Base-by-base conservation (phyloP, 139 green algal species). In the Tetraselmis striata region DNA sequence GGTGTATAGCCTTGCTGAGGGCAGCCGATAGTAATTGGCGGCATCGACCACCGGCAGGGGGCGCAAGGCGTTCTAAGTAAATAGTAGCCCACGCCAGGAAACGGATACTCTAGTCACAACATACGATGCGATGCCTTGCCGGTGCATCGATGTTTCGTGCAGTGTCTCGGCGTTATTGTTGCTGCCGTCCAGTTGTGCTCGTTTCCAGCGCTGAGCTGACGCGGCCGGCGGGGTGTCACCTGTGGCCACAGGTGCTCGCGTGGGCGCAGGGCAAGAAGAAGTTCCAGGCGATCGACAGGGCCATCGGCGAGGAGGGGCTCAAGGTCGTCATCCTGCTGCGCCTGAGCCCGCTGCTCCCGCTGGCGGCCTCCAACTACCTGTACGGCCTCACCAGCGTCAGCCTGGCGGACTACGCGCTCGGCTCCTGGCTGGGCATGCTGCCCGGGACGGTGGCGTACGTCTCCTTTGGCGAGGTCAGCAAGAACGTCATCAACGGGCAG, bases 391-490 rank as follows among this genome's bases (percentile, higher is more conserved):
- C 96, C 29, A 89, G 80, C n/a, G 94, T 99, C 29, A 90, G 96
- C 45, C 83, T 95, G 24, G 28, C 45, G 58, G 85, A 89, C 5
- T 99, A 98, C 83, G 90, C 98, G 67, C 29, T 91, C 1, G 96
- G 89, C 59, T 90, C 82, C 75, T 97, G 90, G 84, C 76, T 98
- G 0, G 96, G 96, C 30, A 98, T 98, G 95, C 90, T 99, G 29
- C 96, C 96, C 2, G 96, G 94, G 29, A 98, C 96, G 0, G 92
- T 96, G 30, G 93, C 93, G 0, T 98, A 97, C 77, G 94, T 98
- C 1, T 86, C 83, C 26, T 90, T 92, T 1, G 92, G 92, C 67
- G 59, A 28, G 45, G 86, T 84, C n/a, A 76, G 87, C 59, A 81
- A 82, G 31, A 45, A 59, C 29, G 59, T 88, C 23, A 25, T 87